Evolutionary conservation across 148 eudicot species (phyloP).

Genomic region (Rhododendron williamsianum): DNA sequence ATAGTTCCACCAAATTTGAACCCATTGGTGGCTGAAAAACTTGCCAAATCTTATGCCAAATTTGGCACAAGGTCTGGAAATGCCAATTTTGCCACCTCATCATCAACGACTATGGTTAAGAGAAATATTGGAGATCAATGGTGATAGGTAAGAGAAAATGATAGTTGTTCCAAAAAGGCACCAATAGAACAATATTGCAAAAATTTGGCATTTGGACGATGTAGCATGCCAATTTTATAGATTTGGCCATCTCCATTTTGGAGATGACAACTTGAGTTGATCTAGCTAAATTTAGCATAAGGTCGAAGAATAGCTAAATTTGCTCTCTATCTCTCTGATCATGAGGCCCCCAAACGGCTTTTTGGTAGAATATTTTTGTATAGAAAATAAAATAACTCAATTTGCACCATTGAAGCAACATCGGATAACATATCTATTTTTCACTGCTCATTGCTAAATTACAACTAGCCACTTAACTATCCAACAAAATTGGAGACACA

Average conservation of each 20-base stretch:
- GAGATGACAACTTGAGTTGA: background rate
- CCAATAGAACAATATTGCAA: background rate
- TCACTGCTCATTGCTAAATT: background rate
- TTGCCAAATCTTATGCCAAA: background rate
- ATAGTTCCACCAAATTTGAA: background rate
- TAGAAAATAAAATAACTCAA: background rate
- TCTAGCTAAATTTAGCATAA: background rate
- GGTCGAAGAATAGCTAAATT: background rate
- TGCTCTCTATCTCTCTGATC: background rate
- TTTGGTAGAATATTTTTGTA: background rate
- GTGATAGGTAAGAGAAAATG: background rate
- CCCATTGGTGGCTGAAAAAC: background rate
- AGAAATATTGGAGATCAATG: background rate
- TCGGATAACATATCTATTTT: background rate
- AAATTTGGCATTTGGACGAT: background rate
- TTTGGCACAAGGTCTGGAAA: background rate
- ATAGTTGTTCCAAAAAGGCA: background rate
- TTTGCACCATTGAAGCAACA: background rate
- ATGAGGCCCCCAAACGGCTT: background rate
- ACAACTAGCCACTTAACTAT: background rate
- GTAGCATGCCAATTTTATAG: background rate
- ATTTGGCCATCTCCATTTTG: background rate
- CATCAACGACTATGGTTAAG: background rate
- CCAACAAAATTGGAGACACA: background rate
- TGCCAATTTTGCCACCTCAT: background rate